These are phyloP conservation scores for Corynascus novoguineensis DNA, from an alignment of 495 filamentous ascomycete genomes.

Conservation along the genomic window DNA sequence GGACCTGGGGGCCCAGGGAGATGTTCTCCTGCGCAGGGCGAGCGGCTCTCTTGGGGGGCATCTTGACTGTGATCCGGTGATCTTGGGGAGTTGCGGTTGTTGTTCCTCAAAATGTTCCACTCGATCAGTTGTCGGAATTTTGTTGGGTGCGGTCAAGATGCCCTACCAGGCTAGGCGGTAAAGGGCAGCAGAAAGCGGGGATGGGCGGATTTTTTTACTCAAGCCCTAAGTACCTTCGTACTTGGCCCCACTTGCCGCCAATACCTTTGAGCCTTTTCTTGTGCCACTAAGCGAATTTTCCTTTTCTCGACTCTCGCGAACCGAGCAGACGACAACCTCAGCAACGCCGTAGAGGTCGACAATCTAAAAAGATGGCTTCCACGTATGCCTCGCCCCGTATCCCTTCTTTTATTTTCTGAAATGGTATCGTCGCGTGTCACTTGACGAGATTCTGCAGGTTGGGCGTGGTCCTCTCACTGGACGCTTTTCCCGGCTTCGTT, in stretches of 20 bases:
- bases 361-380: conserved; percentile 49
- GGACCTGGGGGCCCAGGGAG: conserved; percentile 82
- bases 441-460: conserved; percentile 51
- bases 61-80: conserved; percentile 43
- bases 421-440: conserved; percentile 51
- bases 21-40: conserved; percentile 87
- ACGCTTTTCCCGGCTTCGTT: conserved; percentile 38
- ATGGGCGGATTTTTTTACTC: conserved; percentile 1
- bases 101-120: conserved; percentile 12
- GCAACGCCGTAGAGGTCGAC: conserved; percentile 24
- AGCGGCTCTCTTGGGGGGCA: conserved; percentile 80
- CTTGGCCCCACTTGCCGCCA: conserved; percentile 19
- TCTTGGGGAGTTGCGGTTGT: conserved; percentile 20
- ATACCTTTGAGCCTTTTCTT: conserved; percentile 18
- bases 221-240: conserved; percentile 31
- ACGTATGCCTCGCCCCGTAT: conserved; percentile 56
- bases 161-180: conserved; percentile 28
- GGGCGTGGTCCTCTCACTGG: conserved; percentile 78
- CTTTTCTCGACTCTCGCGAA: conserved; percentile 13
- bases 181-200: conserved; percentile 23
- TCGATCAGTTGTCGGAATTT: conserved; percentile 24
- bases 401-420: conserved; percentile 40
- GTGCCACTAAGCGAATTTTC: conserved; percentile 19
- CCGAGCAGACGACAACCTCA: conserved; percentile 17
- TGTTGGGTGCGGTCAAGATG: conserved; percentile 27